Conservation (phyloP, 2,329 filamentous ascomycete genomes). For the Pseudogymnoascus sp. region DNA sequence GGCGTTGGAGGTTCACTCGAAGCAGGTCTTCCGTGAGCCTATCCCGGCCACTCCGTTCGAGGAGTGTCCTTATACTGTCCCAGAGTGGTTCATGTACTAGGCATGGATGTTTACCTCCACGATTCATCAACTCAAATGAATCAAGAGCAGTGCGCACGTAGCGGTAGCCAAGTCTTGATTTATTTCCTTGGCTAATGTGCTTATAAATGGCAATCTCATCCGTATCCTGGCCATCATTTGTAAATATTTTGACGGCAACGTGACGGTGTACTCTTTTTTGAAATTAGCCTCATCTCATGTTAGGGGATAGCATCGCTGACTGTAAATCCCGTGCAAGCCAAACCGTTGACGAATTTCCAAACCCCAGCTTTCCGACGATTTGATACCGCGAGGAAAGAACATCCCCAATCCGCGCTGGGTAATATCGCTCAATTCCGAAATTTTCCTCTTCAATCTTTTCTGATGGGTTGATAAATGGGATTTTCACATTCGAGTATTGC, state of each 20-base stretch:
- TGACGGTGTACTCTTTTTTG: constrained; percentile 12
- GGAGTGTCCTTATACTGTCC: constrained; percentile 33
- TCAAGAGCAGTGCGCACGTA: constrained; percentile 29
- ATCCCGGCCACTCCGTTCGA: constrained; percentile 31
- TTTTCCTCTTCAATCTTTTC: constrained; percentile 13
- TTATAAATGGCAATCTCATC: constrained; percentile 32
- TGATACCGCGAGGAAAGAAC: constrained; percentile 13
- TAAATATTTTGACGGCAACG: constrained; percentile 16
- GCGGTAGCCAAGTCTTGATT: constrained; percentile 25
- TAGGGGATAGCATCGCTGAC: constrained; percentile 4
- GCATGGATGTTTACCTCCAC: constrained; percentile 28
- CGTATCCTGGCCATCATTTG: constrained; percentile 8
- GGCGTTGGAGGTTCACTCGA: constrained; percentile 28
- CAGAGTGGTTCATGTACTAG: constrained; percentile 35
- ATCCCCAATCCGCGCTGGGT: constrained; percentile 14
- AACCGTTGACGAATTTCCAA: constrained; percentile 15
- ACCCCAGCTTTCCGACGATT: constrained; percentile 16
- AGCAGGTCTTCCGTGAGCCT: constrained; percentile 30
- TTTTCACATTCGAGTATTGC: too few species aligned
- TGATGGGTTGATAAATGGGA: too few species aligned
- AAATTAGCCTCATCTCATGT: not conserved
- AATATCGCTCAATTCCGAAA: constrained; percentile 14
- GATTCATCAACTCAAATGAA: constrained; percentile 29
- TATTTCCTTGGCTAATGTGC: constrained; percentile 25
- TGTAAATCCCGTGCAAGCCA: constrained; percentile 13